A percentile compares a stretch with the other conserved stretches of the same genome.
Evolutionary conservation across 371 early-diverging fungal genomes (phyloP).

Genomic region (Furculomyces boomerangus): DNA sequence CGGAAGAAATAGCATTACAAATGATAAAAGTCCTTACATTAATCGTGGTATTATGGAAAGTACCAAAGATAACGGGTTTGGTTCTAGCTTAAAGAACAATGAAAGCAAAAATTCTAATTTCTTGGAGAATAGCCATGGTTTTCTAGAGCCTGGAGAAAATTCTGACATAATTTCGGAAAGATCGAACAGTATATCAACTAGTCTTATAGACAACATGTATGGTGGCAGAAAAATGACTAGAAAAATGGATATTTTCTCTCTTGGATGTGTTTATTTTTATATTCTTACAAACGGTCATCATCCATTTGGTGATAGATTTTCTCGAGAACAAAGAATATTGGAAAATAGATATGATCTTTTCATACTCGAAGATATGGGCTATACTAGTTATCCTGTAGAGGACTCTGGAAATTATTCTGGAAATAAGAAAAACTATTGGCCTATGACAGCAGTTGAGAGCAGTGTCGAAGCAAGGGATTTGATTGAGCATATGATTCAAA

Average conservation of each 20-base stretch:
- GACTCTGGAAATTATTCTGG: not conserved
- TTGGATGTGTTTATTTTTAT: slow-evolving; percentile 89
- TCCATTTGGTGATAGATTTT: slow-evolving; percentile 84
- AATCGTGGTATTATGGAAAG: not conserved
- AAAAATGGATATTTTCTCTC: slow-evolving; percentile 87
- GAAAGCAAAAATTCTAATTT: too few species aligned
- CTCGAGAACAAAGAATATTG: slow-evolving; percentile 73
- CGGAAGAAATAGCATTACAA: not conserved
- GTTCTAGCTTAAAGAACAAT: too few species aligned
- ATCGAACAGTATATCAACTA: not conserved
- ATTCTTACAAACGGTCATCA: slow-evolving; percentile 76
- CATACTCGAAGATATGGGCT: slow-evolving; percentile 44
- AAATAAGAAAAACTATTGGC: not conserved
- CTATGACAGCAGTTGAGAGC: slow-evolving; percentile 6
- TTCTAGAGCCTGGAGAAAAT: too few species aligned
- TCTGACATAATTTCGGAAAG: too few species aligned
- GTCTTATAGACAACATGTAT: not conserved
- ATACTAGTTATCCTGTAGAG: slow-evolving; percentile 1
- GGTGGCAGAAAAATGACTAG: slow-evolving; percentile 46
- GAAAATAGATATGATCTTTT: slow-evolving; percentile 46
- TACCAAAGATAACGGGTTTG: not conserved
- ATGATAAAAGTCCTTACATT: not conserved
- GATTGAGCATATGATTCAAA: slow-evolving; percentile 70
- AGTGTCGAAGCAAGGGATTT: slow-evolving; percentile 72
- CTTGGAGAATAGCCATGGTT: too few species aligned